phyloP scores from a whole-genome alignment of 2,329 filamentous ascomycete genomes.

The Lachnellula arida region DNA sequence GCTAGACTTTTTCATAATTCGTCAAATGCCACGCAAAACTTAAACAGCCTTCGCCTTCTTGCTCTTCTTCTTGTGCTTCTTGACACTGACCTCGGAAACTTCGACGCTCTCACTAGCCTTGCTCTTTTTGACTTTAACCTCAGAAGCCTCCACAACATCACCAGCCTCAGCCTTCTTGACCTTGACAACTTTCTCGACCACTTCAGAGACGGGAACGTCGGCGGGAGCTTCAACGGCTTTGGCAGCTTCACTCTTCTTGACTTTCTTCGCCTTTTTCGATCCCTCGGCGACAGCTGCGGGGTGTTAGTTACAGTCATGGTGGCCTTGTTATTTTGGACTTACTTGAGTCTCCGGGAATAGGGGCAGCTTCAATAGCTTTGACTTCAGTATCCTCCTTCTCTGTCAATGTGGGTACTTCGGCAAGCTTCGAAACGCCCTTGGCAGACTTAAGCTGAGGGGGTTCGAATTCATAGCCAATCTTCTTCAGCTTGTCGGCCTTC shows the following conservation, averaged over 20 bases:
- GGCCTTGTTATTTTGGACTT: slow-evolving; percentile 17
- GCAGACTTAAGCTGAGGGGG: slow-evolving; percentile 66
- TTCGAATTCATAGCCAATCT: slow-evolving; percentile 78
- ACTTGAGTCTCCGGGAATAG: slow-evolving; percentile 6
- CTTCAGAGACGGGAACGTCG: slow-evolving; percentile 20
- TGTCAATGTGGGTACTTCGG: slow-evolving; percentile 19
- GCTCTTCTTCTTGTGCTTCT: not conserved
- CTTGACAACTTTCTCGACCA: slow-evolving; percentile 43
- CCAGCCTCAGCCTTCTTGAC: not conserved
- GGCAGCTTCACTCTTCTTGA: slow-evolving; percentile 33
- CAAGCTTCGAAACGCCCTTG: slow-evolving; percentile 42
- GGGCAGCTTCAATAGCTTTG: slow-evolving; percentile 31
- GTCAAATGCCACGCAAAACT: no score
- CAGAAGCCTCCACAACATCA: slow-evolving; percentile 27
- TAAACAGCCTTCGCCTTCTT: not conserved
- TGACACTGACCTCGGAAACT: not conserved
- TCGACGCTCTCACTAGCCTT: slow-evolving; percentile 5
- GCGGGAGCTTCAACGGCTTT: slow-evolving; percentile 13
- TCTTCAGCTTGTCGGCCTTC: slow-evolving; percentile 71
- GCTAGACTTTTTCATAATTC: not conserved
- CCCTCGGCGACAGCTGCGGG: slow-evolving; percentile 3
- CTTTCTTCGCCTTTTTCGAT: slow-evolving; percentile 33
- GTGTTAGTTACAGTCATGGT: slow-evolving; percentile 6
- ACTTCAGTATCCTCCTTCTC: slow-evolving; percentile 21
- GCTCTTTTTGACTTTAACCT: slow-evolving; percentile 21